Evolutionary conservation across 495 filamentous ascomycete genomes (phyloP).

Genomic region (Lasiosphaeris hirsuta): DNA sequence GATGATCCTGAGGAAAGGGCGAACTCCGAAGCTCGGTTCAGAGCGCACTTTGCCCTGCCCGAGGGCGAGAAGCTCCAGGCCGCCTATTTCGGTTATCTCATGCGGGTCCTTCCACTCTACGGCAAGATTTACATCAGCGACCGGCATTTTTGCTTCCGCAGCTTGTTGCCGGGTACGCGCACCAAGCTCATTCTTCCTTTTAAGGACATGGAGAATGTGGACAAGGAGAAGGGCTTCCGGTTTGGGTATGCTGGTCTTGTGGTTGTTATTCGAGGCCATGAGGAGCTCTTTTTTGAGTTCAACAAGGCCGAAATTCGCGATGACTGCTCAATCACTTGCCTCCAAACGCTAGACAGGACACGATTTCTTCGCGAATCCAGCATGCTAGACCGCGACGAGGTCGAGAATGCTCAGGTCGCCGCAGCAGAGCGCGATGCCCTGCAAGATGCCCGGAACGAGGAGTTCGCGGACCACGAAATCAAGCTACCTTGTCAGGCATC

Average conservation of each 20-base stretch:
- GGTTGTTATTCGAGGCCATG: slow-evolving; percentile 86
- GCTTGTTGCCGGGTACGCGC: slow-evolving; percentile 80
- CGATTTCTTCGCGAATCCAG: slow-evolving; percentile 70
- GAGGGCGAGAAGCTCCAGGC: slow-evolving; percentile 82
- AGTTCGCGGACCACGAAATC: slow-evolving; percentile 55
- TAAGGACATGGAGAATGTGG: slow-evolving; percentile 88
- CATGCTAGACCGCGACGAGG: slow-evolving; percentile 64
- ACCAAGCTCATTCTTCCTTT: slow-evolving; percentile 92
- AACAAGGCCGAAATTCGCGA: slow-evolving; percentile 70
- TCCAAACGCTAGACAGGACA: slow-evolving; percentile 69
- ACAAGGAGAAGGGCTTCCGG: slow-evolving; percentile 92
- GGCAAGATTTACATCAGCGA: slow-evolving; percentile 96
- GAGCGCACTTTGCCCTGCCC: slow-evolving; percentile 84
- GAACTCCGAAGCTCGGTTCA: slow-evolving; percentile 70
- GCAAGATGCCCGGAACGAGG: slow-evolving; percentile 69
- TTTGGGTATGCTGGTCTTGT: slow-evolving; percentile 91
- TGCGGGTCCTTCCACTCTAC: slow-evolving; percentile 87
- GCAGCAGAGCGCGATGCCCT: slow-evolving; percentile 79
- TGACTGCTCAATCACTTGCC: slow-evolving; percentile 80
- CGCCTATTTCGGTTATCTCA: slow-evolving; percentile 83
- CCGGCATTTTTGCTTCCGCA: slow-evolving; percentile 90
- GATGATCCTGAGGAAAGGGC: slow-evolving; percentile 61
- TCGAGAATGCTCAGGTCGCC: slow-evolving; percentile 69
- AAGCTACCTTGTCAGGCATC: slow-evolving; percentile 52
- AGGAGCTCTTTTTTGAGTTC: slow-evolving; percentile 98